Conservation (phyloP, 1,284 basidiomycete species). For the Megacollybia platyphylla region DNA sequence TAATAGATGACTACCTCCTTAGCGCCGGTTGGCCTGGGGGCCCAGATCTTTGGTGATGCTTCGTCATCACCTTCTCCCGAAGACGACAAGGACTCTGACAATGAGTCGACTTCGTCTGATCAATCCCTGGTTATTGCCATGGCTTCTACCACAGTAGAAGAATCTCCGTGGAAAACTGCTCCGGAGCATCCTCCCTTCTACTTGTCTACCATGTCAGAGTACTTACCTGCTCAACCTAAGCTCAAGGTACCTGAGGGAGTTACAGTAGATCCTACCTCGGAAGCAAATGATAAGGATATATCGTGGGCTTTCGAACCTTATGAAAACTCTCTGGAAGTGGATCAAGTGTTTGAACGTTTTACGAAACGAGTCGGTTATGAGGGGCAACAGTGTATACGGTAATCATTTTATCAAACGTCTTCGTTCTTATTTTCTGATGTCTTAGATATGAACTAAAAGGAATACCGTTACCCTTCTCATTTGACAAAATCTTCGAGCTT, state of each 20-base stretch:
- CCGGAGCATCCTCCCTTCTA: slow-evolving; percentile 60
- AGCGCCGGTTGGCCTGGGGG: slow-evolving; percentile 36
- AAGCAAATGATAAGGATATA: slow-evolving; percentile 27
- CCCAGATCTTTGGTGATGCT: slow-evolving; percentile 45
- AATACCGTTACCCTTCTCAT: slow-evolving; percentile 61
- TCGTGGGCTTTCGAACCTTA: slow-evolving; percentile 61
- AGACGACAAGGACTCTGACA: slow-evolving; percentile 16
- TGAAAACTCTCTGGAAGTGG: slow-evolving; percentile 65
- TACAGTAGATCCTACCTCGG: slow-evolving; percentile 24
- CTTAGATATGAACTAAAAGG: slow-evolving; percentile 67
- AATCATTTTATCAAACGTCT: slow-evolving; percentile 9
- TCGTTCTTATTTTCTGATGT: background rate
- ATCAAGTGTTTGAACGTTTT: slow-evolving; percentile 73
- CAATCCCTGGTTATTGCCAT: slow-evolving; percentile 46
- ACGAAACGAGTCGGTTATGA: slow-evolving; percentile 52
- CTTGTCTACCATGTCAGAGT: slow-evolving; percentile 60
- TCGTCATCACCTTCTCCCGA: slow-evolving; percentile 8
- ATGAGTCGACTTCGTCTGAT: slow-evolving; percentile 14
- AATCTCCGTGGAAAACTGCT: slow-evolving; percentile 49
- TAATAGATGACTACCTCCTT: slow-evolving; percentile 14
- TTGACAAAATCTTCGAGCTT: slow-evolving; percentile 50
- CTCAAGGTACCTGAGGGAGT: slow-evolving; percentile 27
- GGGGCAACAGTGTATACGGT: slow-evolving; percentile 72
- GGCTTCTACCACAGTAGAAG: slow-evolving; percentile 36
- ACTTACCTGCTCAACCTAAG: slow-evolving; percentile 44